Base-by-base conservation (phyloP, 2,329 filamentous ascomycete genomes). In the Colletotrichum tamarilloi region DNA sequence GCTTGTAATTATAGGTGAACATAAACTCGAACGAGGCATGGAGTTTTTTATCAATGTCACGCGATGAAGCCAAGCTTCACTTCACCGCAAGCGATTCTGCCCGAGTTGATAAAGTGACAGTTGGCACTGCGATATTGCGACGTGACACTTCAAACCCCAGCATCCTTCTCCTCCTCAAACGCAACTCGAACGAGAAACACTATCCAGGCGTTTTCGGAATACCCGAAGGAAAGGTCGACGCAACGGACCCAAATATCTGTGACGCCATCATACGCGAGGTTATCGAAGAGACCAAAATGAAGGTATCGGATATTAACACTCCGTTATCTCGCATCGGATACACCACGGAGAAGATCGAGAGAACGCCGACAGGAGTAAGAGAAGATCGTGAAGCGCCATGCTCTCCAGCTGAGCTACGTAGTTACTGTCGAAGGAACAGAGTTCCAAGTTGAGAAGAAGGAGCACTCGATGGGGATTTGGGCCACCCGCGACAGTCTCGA, bases 161-260 rank as follows among this genome's bases (percentile, higher is more conserved):
- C 1, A 30, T 70, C 28, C 62, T 74, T 5, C 57, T 67, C 5
- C 57, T 67, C 5, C 55, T 72, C 2, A 52, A 62, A 42, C 28
- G 63, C 9, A 58, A 65, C 38, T 4, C 63, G 11, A 3, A 46
- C 16, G 67, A 56, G 28, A 14, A 30, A 7, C 35, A 55, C 16
- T 72, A 56, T 19, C 53, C 56, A 0, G 32, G 30, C 19, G 60
- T 72, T 1, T 74, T 62, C 28, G 38, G 66, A 14, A 65, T 60
- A n/a, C 72, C 59, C 6, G 59, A 55, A 16, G 59, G 72, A 16
- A 68, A 68, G 49, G 62, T 67, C 1, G 60, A 72, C 16, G 24
- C 19, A 2, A 19, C 52, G 0, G 60, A 68, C 4, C 2, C 24
- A 3, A 28, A 11, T 14, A n/a, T 74, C 5, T 16, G 46, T 14